Conservation (phyloP, 768 basidiomycete species). For the Tylopilus felleus region DNA sequence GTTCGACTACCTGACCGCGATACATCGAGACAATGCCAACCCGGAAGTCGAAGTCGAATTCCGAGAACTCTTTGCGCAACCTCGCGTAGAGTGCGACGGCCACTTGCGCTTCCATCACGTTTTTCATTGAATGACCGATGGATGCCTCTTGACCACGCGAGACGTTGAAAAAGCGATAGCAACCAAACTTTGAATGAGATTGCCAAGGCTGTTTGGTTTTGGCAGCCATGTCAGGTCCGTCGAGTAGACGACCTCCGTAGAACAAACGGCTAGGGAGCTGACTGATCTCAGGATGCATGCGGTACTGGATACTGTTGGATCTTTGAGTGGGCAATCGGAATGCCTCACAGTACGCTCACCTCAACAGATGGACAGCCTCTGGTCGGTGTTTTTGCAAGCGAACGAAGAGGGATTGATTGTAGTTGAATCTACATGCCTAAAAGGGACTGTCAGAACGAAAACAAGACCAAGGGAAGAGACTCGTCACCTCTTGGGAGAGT, state of each 20-base stretch:
- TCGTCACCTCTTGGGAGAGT: conserved; percentile 54
- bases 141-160: conserved; percentile 45
- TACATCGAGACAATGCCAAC: conserved; percentile 91
- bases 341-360: conserved; percentile 43
- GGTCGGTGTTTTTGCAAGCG: conserved; percentile 77
- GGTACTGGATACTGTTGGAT: conserved; percentile 85
- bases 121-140: conserved; percentile 69
- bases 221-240: conserved; percentile 84
- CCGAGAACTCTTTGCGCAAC: conserved; percentile 62
- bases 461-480: conserved; percentile 23
- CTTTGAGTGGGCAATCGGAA: neutral
- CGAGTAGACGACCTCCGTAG: conserved; percentile 73
- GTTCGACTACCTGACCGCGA: conserved; percentile 78
- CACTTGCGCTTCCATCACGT: conserved; percentile 66
- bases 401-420: conserved; percentile 92
- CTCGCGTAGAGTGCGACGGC: conserved; percentile 76
- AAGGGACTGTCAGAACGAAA: conserved; percentile 7
- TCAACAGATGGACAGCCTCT: conserved; percentile 87
- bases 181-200: conserved; percentile 65
- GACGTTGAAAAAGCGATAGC: conserved; percentile 90
- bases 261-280: conserved; percentile 84
- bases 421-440: conserved; percentile 66
- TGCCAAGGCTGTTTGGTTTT: conserved; percentile 92
- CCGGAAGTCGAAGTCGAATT: conserved; percentile 49
- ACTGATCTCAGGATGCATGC: conserved; percentile 98